Conservation (phyloP, 495 filamentous ascomycete species). For the Tuber melanosporum region DNA sequence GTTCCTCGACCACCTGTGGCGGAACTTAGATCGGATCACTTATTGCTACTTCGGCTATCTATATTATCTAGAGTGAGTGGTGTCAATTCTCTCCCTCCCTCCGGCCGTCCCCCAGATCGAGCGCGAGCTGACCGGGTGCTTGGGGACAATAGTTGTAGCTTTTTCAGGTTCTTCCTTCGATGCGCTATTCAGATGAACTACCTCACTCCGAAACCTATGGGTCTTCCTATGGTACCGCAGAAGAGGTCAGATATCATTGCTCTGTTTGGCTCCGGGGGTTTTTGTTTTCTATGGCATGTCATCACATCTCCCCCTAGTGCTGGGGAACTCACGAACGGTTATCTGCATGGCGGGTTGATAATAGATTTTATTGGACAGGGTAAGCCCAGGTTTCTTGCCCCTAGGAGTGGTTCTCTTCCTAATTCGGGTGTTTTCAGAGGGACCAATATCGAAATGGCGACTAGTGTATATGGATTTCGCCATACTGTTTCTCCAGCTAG, state of each 20-base stretch:
- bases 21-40: constrained; percentile 59
- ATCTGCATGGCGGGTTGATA: constrained; percentile 62
- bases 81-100: not conserved
- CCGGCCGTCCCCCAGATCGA: not conserved
- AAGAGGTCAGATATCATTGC: constrained; percentile 54
- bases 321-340: constrained; percentile 58
- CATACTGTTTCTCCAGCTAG: constrained; percentile 34
- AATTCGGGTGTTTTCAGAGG: constrained; percentile 22
- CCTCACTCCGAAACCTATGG: constrained; percentile 59
- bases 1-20: constrained; percentile 56
- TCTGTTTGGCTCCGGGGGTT: constrained; percentile 53
- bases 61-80: constrained; percentile 65
- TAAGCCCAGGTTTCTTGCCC: constrained; percentile 5
- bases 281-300: constrained; percentile 57
- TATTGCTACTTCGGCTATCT: constrained; percentile 62
- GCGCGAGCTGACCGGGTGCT: constrained; percentile 4
- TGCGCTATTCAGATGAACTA: constrained; percentile 57
- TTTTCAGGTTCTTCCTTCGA: constrained; percentile 56
- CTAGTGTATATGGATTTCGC: constrained; percentile 29
- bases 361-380: constrained; percentile 68
- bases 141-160: constrained; percentile 52
- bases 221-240: constrained; percentile 50
- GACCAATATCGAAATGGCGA: constrained; percentile 39
- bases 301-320: constrained; percentile 52
- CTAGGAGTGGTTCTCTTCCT: constrained; percentile 1